Conservation (phyloP, 78 protist species). For the Dictyostelium citrinum region DNA sequence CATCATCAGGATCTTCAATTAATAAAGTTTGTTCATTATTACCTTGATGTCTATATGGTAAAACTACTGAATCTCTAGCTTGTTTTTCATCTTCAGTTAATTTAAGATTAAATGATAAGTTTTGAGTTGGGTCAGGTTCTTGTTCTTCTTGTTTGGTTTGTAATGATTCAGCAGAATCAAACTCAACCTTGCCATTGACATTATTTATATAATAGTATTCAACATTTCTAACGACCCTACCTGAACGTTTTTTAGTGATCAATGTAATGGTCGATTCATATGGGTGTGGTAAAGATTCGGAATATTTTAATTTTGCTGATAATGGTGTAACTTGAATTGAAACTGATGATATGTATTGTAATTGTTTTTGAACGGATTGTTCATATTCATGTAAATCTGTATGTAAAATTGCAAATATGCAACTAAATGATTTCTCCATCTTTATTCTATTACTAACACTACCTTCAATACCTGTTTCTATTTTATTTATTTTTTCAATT, state of each 20-base stretch:
- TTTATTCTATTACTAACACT: conserved; percentile 5
- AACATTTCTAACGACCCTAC: conserved; percentile 69
- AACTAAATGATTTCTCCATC: conserved; percentile 1
- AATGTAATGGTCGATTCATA: conserved; percentile 70
- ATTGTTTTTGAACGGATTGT: conserved; percentile 14
- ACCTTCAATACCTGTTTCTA: conserved; percentile 67
- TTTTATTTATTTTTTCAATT: conserved; percentile 11
- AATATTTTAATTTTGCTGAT: conserved; percentile 31
- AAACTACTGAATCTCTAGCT: conserved; percentile 62
- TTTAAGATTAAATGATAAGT: conserved; percentile 71
- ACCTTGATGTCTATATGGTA: conserved; percentile 74
- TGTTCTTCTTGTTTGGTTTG: conserved; percentile 16
- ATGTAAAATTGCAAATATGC: conserved; percentile 55
- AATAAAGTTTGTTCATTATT: conserved; percentile 10
- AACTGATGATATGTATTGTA: conserved; percentile 58
- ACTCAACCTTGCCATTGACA: conserved; percentile 11
- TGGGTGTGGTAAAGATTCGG: conserved; percentile 32
- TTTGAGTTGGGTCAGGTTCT: conserved; percentile 67
- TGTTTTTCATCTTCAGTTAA: conserved; percentile 63
- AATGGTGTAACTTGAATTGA: conserved; percentile 60
- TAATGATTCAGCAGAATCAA: conserved; percentile 66
- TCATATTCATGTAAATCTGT: conserved; percentile 48
- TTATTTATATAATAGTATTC: conserved; percentile 61
- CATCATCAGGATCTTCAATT: conserved; percentile 57
- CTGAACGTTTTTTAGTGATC: conserved; percentile 54